Evolutionary conservation across 2,329 filamentous ascomycete species (phyloP).

Genomic region (Spiromastix sp.): DNA sequence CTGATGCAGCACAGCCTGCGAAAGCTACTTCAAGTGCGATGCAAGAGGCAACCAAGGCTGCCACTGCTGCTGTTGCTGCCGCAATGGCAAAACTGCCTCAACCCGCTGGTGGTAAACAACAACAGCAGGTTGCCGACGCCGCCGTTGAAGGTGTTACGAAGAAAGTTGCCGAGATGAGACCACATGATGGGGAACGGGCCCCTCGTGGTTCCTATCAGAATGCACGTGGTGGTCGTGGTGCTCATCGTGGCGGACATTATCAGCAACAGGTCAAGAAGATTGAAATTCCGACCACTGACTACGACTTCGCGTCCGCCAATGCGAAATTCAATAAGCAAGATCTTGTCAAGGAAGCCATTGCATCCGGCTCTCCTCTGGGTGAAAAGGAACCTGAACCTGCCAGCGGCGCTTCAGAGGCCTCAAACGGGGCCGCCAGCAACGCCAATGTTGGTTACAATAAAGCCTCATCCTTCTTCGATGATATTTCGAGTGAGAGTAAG

Average conservation of each 20-base stretch:
- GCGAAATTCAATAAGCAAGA: conserved; percentile 86
- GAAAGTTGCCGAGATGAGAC: conserved; percentile 36
- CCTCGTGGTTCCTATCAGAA: conserved; percentile 29
- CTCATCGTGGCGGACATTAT: conserved; percentile 31
- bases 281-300: conserved; percentile 82
- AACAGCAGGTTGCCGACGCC: conserved; percentile 20
- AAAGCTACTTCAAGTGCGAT: conserved; percentile 22
- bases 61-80: conserved; percentile 40
- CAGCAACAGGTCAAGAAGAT: conserved; percentile 53
- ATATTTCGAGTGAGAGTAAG: conserved; percentile 88
- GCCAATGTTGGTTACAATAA: conserved; percentile 66
- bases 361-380: conserved; percentile 58
- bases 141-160: conserved; percentile 34
- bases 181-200: conserved; percentile 28
- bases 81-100: conserved; percentile 42
- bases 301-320: conserved; percentile 79
- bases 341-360: conserved; percentile 78
- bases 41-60: conserved; percentile 38
- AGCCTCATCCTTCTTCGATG: conserved; percentile 87
- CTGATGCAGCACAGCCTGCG: conserved; percentile 15
- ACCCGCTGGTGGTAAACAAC: conserved; percentile 25
- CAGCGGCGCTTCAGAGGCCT: conserved; percentile 29
- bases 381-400: conserved; percentile 41
- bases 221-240: conserved; percentile 37
- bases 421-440: conserved; percentile 20